Conservation (phyloP, 2,329 filamentous ascomycete species). For the Polytolypa hystricis region DNA sequence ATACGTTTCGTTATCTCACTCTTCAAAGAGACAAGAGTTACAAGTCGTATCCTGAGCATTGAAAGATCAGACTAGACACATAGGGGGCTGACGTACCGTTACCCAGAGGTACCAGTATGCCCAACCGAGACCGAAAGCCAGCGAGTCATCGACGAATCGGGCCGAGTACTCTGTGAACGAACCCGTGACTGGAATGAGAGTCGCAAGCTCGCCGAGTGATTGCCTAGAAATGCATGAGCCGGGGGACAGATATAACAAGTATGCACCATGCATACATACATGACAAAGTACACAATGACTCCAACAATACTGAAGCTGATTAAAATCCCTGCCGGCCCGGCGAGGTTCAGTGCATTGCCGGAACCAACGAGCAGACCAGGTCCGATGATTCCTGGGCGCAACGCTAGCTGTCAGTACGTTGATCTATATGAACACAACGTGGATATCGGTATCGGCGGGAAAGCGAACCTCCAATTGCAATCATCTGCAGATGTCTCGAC, state of each 20-base stretch:
- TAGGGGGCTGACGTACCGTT: constrained; percentile 17
- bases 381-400: constrained; percentile 45
- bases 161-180: constrained; percentile 61
- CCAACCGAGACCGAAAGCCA: constrained; percentile 59
- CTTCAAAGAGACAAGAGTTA: no score
- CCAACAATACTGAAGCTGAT: constrained; percentile 65
- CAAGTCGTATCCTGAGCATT: no score
- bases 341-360: constrained; percentile 55
- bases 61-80: no score
- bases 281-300: constrained; percentile 48
- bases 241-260: no score
- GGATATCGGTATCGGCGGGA: constrained; percentile 41
- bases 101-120: constrained; percentile 50
- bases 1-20: not conserved
- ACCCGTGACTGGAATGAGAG: constrained; percentile 59
- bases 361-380: constrained; percentile 62
- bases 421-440: not conserved
- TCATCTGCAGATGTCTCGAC: constrained; percentile 54
- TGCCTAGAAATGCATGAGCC: constrained; percentile 46
- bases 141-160: constrained; percentile 59
- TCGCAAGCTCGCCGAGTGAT: constrained; percentile 63
- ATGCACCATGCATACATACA: constrained; percentile 17
- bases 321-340: constrained; percentile 59
- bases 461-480: constrained; percentile 50
- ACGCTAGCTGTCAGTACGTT: constrained; percentile 23